Conservation (phyloP, 2,329 filamentous ascomycete species). For the Camptophora hylomeconis region DNA sequence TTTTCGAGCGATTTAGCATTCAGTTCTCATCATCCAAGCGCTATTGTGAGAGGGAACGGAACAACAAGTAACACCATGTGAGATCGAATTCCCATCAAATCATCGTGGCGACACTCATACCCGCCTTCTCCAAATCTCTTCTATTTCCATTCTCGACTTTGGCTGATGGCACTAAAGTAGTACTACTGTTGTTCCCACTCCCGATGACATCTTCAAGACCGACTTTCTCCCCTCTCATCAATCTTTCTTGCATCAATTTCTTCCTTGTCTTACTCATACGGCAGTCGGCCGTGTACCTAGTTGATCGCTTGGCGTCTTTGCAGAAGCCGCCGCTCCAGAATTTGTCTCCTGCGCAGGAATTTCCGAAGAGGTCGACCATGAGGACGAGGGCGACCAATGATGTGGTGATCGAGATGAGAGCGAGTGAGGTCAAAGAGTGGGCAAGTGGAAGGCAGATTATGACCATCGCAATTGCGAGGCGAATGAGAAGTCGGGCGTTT, state of each 20-base stretch:
- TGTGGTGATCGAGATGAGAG: slow-evolving; percentile 34
- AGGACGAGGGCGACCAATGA: slow-evolving; percentile 35
- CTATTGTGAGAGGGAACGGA: too few species aligned
- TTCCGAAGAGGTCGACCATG: slow-evolving; percentile 37
- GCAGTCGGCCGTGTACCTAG: slow-evolving; percentile 32
- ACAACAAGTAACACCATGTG: too few species aligned
- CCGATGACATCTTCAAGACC: slow-evolving; percentile 12
- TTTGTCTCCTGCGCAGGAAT: slow-evolving; percentile 32
- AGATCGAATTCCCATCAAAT: too few species aligned
- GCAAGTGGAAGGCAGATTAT: slow-evolving; percentile 44
- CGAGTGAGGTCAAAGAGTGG: slow-evolving; percentile 29
- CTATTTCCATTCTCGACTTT: too few species aligned
- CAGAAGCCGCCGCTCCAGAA: slow-evolving; percentile 23
- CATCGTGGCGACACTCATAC: too few species aligned
- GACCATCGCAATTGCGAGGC: slow-evolving; percentile 36
- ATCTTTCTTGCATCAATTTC: slow-evolving; percentile 23
- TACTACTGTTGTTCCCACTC: too few species aligned
- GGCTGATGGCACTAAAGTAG: too few species aligned
- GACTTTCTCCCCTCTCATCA: slow-evolving; percentile 19
- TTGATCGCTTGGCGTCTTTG: slow-evolving; percentile 24
- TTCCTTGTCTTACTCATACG: slow-evolving; percentile 17
- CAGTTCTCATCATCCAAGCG: too few species aligned
- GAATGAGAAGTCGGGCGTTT: slow-evolving; percentile 37
- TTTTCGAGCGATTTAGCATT: too few species aligned
- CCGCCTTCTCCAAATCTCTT: too few species aligned